These are phyloP conservation scores for Hygrophoropsis aurantiaca DNA, from an alignment of 768 basidiomycete species.

Conservation along the genomic window DNA sequence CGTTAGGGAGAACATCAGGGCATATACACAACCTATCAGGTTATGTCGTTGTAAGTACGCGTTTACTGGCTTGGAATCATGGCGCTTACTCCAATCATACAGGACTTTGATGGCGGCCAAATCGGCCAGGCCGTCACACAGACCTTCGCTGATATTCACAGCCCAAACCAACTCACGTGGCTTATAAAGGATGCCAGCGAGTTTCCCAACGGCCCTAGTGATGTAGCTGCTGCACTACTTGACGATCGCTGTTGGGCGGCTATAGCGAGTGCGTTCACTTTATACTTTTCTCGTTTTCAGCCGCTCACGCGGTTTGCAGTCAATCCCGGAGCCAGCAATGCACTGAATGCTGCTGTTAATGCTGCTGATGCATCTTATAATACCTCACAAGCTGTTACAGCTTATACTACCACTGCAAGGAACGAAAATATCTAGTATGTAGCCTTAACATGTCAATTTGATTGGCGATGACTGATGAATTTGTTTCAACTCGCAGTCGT, in stretches of 20 bases:
- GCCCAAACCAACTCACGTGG: constrained; percentile 45
- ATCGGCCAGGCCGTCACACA: constrained; percentile 48
- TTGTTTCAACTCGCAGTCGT: constrained; percentile 15
- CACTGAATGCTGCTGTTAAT: constrained; percentile 36
- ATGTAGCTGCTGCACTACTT: constrained; percentile 44
- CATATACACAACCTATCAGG: constrained; percentile 45
- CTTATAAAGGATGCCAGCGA: constrained; percentile 34
- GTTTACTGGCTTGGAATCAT: not conserved
- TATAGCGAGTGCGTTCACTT: constrained; percentile 43
- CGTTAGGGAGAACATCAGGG: constrained; percentile 44
- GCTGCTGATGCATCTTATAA: constrained; percentile 45
- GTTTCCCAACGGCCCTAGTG: constrained; percentile 45
- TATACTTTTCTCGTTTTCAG: not conserved
- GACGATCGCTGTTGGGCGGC: constrained; percentile 56
- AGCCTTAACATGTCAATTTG: not conserved
- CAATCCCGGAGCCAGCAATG: constrained; percentile 38
- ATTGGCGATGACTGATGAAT: not conserved
- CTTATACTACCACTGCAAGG: constrained; percentile 47
- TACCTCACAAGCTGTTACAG: constrained; percentile 48
- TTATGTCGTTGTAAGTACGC: constrained; percentile 53
- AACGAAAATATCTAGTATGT: constrained; percentile 62
- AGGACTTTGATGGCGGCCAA: constrained; percentile 63
- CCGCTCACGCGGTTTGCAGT: constrained; percentile 28
- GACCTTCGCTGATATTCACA: constrained; percentile 31
- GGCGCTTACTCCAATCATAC: not conserved